Percentiles rank a stretch among this genome's conserved stretches.
Conservation (phyloP, 2,329 filamentous ascomycete species). For the Fusarium neocosmosporiellum region DNA sequence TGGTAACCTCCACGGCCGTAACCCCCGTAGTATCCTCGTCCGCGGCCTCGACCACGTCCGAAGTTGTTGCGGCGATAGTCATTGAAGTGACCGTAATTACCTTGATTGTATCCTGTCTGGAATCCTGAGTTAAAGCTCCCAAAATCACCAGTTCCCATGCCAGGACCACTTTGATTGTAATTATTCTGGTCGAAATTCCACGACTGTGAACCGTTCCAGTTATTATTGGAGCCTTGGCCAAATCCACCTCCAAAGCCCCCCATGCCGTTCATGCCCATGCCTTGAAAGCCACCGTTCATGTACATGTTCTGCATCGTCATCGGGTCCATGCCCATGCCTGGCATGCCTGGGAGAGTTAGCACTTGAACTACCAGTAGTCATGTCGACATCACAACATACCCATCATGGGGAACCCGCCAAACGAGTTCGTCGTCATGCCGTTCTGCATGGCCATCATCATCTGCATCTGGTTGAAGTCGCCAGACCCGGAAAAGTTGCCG, state of each 20-base stretch:
- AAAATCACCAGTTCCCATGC: slow-evolving; percentile 84
- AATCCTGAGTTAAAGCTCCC: slow-evolving; percentile 82
- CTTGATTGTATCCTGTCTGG: slow-evolving; percentile 82
- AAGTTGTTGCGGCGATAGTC: slow-evolving; percentile 78
- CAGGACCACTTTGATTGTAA: slow-evolving; percentile 87
- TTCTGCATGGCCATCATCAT: slow-evolving; percentile 83
- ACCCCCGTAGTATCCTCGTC: slow-evolving; percentile 69
- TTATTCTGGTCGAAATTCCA: slow-evolving; percentile 90
- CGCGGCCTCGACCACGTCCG: slow-evolving; percentile 73
- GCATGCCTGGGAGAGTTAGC: slow-evolving; percentile 71
- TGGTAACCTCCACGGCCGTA: slow-evolving; percentile 67
- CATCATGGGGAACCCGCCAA: slow-evolving; percentile 81
- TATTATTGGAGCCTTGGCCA: slow-evolving; percentile 75
- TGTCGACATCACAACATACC: slow-evolving; percentile 68
- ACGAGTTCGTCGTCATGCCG: slow-evolving; percentile 67
- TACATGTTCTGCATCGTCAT: slow-evolving; percentile 80
- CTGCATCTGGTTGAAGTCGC: slow-evolving; percentile 82
- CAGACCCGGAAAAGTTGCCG: slow-evolving; percentile 70
- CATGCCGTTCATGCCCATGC: slow-evolving; percentile 84
- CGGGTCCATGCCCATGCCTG: slow-evolving; percentile 86
- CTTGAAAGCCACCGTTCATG: slow-evolving; percentile 83
- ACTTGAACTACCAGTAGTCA: background rate
- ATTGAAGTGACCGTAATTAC: slow-evolving; percentile 87
- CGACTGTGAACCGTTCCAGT: slow-evolving; percentile 84
- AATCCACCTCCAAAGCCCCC: slow-evolving; percentile 76